Base-by-base conservation (phyloP, 495 filamentous ascomycete species). In the Venustampulla echinocandica region DNA sequence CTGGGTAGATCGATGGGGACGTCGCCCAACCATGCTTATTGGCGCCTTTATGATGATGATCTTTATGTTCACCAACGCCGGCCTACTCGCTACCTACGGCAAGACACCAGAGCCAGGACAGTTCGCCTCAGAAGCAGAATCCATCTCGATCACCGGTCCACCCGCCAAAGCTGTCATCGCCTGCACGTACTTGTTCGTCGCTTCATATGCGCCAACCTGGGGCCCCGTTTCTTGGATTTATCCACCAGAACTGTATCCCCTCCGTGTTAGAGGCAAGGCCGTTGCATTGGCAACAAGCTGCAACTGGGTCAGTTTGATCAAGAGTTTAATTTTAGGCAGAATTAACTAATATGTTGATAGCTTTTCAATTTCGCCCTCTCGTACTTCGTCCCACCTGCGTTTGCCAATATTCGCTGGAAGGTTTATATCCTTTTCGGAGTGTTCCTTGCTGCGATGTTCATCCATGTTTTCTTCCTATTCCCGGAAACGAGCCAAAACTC, bases 401-500 rank as follows among this genome's bases (percentile, higher is more conserved):
- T 89, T 54, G 77, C 67, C 40, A 84, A 74, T 52, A 87, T 89
- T 53, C 64, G 74, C 45, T 90, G 84, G 84, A 72, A 75, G 64
- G 75, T 74, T 0, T 90, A 89, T 54, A 66, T 87, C 33, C 59
- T 89, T 17, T 90, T 90, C 52, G 85, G 81, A 27, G 76, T 81
- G 7, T 90, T 90, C 61, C 84, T 78, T 61, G 76, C 77, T 41
- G 65, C 68, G 46, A 86, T 85, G 78, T 74, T 76, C 39, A 57
- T 85, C 15, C 86, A 90, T 57, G 74, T 79, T n/a, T 86, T 77
- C 67, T 86, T 90, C 65, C 64, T 84, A 53, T 87, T 90, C 70
- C 86, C 85, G 1, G 85, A 92, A 63, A 90, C 85, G 0, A 72
- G 75, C n/a, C 84, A 84, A 42, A 87, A 87, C 70, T 81, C 84